A percentile compares a stretch with the other conserved stretches of the same genome.
phyloP scores from a whole-genome alignment of 225 moss, liverwort and hornwort genomes.

The Sphagnum tenellum region DNA sequence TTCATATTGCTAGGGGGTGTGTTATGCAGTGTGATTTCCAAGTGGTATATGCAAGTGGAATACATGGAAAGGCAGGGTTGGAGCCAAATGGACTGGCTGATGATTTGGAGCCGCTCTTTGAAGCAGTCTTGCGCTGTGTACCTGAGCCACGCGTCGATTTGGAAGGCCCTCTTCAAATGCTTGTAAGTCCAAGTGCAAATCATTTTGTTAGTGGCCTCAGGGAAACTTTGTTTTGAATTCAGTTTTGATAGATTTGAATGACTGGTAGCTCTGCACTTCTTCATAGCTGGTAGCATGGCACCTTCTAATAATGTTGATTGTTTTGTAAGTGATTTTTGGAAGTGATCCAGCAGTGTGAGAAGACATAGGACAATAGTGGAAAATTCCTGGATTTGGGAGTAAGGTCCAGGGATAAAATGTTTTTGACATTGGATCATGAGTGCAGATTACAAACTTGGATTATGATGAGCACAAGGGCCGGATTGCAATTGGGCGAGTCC shows the following conservation, averaged over 20 bases:
- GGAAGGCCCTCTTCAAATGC: constrained; percentile 85
- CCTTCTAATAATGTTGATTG: too few relatives aligned
- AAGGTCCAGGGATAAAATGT: too few relatives aligned
- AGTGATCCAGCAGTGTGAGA: too few relatives aligned
- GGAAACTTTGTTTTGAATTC: too few relatives aligned
- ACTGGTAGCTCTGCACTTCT: too few relatives aligned
- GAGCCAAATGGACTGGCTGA: constrained; percentile 66
- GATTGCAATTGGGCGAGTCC: constrained; percentile 89
- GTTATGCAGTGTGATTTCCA: constrained; percentile 83
- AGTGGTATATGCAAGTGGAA: constrained; percentile 89
- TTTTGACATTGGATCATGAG: neutral
- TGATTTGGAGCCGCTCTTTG: constrained; percentile 85
- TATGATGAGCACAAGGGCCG: constrained; percentile 98
- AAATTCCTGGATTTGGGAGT: too few relatives aligned
- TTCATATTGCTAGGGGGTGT: constrained; percentile 2
- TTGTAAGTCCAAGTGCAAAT: constrained; percentile 29
- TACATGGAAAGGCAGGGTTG: constrained; percentile 83
- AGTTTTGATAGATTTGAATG: too few relatives aligned
- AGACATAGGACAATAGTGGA: too few relatives aligned
- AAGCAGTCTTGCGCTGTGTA: constrained; percentile 66
- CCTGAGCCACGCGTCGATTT: constrained; percentile 76
- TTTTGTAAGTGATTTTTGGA: too few relatives aligned
- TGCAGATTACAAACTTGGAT: constrained; percentile 84
- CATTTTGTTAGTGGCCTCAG: neutral
- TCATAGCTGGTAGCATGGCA: too few relatives aligned